Evolutionary conservation across 345 rosid species (phyloP).

Genomic region (Eutrema heterophyllum): DNA sequence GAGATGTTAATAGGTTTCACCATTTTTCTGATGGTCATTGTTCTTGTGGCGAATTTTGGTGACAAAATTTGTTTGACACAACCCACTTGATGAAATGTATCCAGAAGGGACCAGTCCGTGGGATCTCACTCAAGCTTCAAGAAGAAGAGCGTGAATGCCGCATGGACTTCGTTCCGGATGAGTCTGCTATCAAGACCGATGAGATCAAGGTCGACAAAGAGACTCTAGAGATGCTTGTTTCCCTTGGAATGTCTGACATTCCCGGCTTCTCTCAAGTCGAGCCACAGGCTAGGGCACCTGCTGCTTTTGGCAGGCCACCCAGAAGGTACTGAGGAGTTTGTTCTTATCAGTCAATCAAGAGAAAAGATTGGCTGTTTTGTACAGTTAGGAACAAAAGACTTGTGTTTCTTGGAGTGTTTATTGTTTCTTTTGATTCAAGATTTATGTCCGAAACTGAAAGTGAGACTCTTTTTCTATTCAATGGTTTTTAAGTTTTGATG

Average conservation of each 20-base stretch:
- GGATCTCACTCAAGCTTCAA: conserved; percentile 78
- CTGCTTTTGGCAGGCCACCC: conserved; percentile 35
- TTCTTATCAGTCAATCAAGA: conserved; percentile 5
- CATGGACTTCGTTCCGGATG: conserved; percentile 90
- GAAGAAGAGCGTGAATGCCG: conserved; percentile 91
- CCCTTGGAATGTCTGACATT: conserved; percentile 67
- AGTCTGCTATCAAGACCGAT: conserved; percentile 60
- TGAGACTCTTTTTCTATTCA: background rate
- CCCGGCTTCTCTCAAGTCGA: conserved; percentile 57
- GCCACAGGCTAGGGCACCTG: conserved; percentile 36
- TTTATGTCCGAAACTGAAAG: background rate
- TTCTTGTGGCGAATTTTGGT: conserved; percentile 74
- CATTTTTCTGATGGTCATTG: conserved; percentile 58
- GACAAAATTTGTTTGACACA: too few species aligned
- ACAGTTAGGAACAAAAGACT: conserved; percentile 12
- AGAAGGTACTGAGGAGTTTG: conserved; percentile 26
- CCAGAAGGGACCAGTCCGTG: conserved; percentile 87
- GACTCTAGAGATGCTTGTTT: conserved; percentile 67
- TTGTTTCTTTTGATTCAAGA: conserved; percentile 7
- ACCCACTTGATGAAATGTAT: conserved; percentile 67
- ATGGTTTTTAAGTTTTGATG: conserved; percentile 1
- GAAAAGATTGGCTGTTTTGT: background rate
- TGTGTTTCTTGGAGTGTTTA: conserved; percentile 8
- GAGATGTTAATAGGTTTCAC: conserved; percentile 70
- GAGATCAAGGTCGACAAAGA: conserved; percentile 71